Base-by-base conservation (phyloP, 2,329 filamentous ascomycete species). In the Scedosporium dehoogii region DNA sequence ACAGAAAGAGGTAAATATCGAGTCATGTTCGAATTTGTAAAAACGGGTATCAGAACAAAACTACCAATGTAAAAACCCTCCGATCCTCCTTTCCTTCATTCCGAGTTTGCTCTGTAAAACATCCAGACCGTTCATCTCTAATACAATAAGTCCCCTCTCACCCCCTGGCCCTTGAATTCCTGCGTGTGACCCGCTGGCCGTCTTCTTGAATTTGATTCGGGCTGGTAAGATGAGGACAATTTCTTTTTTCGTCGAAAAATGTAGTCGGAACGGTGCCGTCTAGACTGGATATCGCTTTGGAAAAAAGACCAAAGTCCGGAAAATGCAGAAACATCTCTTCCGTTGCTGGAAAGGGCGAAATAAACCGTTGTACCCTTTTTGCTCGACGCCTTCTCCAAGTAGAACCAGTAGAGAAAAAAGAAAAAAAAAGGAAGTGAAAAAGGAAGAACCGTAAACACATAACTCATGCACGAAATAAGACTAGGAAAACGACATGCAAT, bases 1-100 rank as follows among this genome's bases (percentile, higher is more conserved):
- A 3, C 1, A 6, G 3, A 65, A 70, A 7, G 23, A 48, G 44
- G 55, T 25, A 21, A 10, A 53, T 53, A 53, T 46, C 42, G 42
- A 46, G 18, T 53, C 23, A 33, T 27, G 25, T 33, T 58, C 16
- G 27, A 33, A 58, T n/a, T 58, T 58, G 55, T 58, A 41, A 58
- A 58, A 41, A 58, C 16, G 33, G 33, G 33, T 58, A 41, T 58
- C 55, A 33, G 33, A 58, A 58, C 27, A 58, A 33, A 41, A 4
- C 21, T 18, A 14, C 48, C 48, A 53, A 21, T 23, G 48, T 23
- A 53, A 53, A 29, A 29, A 29, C 27, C 27, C 27, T 29, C 27
- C 27, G 27, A 29, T 29, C 27, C 27, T 29, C 21, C 48, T 21
- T 53, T 10, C 48, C 18, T 53, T 53, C 14, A 4, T 53, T 23